These are phyloP conservation scores for Juncus effusus DNA, from an alignment of 176 grass and related monocot genomes.

Conservation along the genomic window DNA sequence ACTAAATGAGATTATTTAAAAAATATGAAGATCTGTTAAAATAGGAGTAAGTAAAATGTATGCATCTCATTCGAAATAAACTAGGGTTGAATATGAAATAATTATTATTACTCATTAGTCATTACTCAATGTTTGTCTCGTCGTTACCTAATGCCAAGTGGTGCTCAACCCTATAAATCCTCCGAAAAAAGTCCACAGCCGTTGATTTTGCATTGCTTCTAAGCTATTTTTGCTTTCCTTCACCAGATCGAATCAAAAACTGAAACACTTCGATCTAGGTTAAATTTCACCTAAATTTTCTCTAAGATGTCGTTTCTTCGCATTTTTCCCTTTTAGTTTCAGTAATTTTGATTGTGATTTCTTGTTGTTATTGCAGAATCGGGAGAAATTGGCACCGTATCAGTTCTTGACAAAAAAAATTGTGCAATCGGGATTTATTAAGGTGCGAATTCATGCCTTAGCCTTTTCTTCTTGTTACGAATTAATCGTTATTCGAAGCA, in stretches of 20 bases:
- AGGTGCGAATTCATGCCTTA: neutral
- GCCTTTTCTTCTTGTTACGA: neutral
- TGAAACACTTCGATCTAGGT: neutral
- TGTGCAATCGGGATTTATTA: neutral
- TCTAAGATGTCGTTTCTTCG: neutral
- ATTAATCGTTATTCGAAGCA: neutral
- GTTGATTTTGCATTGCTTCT: neutral
- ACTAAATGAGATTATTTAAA: too few species aligned
- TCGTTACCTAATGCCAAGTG: too few species aligned
- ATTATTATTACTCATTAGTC: too few species aligned
- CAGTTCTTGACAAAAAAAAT: neutral
- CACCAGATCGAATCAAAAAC: neutral
- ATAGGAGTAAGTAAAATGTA: too few species aligned
- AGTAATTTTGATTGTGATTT: neutral
- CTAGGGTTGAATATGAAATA: too few species aligned
- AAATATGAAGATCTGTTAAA: too few species aligned
- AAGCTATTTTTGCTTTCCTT: neutral
- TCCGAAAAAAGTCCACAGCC: constrained; percentile 7
- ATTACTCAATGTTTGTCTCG: too few species aligned
- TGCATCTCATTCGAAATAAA: too few species aligned
- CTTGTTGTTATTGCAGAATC: neutral
- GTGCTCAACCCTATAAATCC: neutral
- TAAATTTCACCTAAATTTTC: neutral
- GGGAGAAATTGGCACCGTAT: neutral
- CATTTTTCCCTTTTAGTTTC: neutral